Base-by-base conservation (phyloP, 208 protist genomes). In the Leishmania martiniquensis region DNA sequence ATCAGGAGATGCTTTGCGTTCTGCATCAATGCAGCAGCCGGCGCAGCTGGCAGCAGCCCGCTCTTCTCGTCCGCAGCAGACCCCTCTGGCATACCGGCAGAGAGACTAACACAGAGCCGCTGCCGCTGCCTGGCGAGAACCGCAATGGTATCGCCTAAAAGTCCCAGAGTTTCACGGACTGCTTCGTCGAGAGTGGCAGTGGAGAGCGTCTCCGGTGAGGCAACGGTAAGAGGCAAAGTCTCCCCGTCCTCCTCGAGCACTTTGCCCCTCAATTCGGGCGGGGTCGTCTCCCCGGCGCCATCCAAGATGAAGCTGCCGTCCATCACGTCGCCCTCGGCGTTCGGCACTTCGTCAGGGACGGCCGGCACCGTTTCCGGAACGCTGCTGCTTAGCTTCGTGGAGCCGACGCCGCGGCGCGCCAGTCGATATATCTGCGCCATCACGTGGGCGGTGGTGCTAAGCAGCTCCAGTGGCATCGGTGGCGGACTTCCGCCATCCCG, bases 1-100 rank as follows among this genome's bases (percentile, higher is more conserved):
- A 96, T 94, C n/a, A 96, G 78, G 37, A 94, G 69, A 29, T 92
- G 70, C 69, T 95, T 90, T 0, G 91, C 89, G 39, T 81, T 72
- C 77, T 91, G 73, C 39, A 70, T 47, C 9, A 57, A 20, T 20
- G 25, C n/a, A 25, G 54, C 54, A 15, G 20, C 55, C 9, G 73
- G 52, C 44, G 52, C 71, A n/a, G 20, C 39, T 49, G 29, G 37
- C 15, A 72, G 47, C 4, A 5, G 47, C 49, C 22, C 47, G n/a
- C n/a, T 37, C n/a, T 42, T n/a, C 6, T 37, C 39, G 15, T 37
- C 45, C 42, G 45, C 12, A 13, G 32, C 70, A 32, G 34, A 44
- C 49, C 49, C 70, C 4, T n/a, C 37, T 17, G 22, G 17, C 37
- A 20, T 20, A 29, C n/a, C 29, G 1, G 49, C 49, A 34, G 70